Conservation (phyloP, 257 asterid genomes). For the Solanum dulcamara region DNA sequence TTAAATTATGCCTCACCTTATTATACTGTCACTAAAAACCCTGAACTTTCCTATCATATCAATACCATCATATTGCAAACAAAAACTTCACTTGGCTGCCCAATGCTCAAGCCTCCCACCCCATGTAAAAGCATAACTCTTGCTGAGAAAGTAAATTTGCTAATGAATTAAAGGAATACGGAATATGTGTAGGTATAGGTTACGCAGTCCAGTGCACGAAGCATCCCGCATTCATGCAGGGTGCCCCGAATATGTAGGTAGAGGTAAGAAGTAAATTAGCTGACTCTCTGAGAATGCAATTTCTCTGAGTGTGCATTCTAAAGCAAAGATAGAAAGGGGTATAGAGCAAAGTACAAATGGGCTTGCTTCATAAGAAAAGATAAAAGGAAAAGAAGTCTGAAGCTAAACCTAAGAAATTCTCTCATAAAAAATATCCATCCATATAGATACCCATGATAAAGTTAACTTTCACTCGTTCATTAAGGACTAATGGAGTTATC, state of each 20-base stretch:
- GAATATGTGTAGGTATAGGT: background rate
- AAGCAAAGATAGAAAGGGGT: background rate
- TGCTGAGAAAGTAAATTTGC: background rate
- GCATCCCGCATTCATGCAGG: background rate
- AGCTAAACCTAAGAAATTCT: background rate
- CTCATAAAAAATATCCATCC: background rate
- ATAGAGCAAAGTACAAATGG: background rate
- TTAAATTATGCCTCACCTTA: background rate
- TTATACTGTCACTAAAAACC: background rate
- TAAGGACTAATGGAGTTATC: background rate
- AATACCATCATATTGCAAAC: background rate
- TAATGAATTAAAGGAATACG: background rate
- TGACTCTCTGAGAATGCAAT: background rate
- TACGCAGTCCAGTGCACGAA: background rate
- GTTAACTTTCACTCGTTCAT: background rate
- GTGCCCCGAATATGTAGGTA: background rate
- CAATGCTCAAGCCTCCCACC: background rate
- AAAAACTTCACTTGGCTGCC: background rate
- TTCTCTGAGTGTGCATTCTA: background rate
- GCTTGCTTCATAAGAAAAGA: background rate
- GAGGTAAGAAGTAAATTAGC: background rate
- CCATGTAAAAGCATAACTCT: background rate
- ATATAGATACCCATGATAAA: background rate
- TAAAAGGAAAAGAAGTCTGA: background rate
- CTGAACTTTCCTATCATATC: background rate